Percentiles rank a stretch among this genome's conserved stretches.
phyloP scores from a whole-genome alignment of 257 asterid genomes.

The Forsythia suspensa region DNA sequence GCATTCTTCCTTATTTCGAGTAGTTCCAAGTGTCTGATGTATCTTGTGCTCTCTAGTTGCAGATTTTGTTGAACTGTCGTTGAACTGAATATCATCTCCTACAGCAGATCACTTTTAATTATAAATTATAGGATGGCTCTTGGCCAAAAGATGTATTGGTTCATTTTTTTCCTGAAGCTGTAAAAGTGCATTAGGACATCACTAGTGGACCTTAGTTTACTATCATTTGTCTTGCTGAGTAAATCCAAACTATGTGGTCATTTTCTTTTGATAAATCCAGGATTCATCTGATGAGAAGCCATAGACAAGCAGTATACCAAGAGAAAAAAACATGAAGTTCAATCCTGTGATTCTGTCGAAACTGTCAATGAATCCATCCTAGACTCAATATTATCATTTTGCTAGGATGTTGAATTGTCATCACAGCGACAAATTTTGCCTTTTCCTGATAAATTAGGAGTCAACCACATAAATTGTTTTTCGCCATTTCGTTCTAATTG shows the following conservation, averaged over 20 bases:
- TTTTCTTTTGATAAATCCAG: background rate
- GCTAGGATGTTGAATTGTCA: background rate
- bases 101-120: background rate
- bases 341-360: background rate
- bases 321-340: background rate
- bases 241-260: background rate
- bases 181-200: background rate
- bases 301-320: background rate
- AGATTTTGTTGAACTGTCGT: background rate
- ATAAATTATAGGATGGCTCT: background rate
- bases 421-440: background rate
- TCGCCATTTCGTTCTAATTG: background rate
- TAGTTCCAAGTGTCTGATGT: conserved; percentile 3
- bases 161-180: background rate
- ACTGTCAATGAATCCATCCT: background rate
- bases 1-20: background rate
- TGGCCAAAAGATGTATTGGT: background rate
- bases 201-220: background rate
- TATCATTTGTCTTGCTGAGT: background rate
- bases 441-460: background rate
- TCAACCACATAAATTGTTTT: background rate
- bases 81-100: conserved; percentile 8
- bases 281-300: background rate
- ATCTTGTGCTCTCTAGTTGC: background rate
- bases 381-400: background rate